Base-by-base conservation (phyloP, 345 rosid species). In the Microcos paniculata region DNA sequence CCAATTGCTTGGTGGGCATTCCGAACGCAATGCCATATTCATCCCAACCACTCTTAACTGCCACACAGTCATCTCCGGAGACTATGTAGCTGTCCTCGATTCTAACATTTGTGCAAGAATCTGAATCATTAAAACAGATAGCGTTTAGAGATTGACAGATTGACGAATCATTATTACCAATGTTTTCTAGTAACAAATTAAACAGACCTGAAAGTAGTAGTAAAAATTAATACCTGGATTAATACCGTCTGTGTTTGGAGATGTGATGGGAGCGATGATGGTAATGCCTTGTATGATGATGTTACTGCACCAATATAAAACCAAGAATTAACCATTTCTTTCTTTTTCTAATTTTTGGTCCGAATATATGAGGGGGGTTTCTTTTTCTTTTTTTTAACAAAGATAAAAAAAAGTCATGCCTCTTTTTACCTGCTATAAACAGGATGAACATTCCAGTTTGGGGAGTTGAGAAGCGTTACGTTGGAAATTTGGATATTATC, bases 201-300 rank as follows among this genome's bases (percentile, higher is more conserved):
- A 9, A 0, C 26, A 1, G 40, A 16, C 24, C 48, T 46, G 24
- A 68, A 48, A 46, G 3, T 1, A 21, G n/a, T n/a, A n/a, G n/a
- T n/a, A 43, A 42, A 40, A 63, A 10, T 6, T 42, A 3, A 8
- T 48, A 78, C 98, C 98, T 80, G 98, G 99, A 72, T 92, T 90
- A 82, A 95, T 92, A 4, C 98, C 98, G 52, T 95, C 98, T 9
- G 99, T 95, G 82, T 95, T 95, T 0, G 99, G 98, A 62, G 98
- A 95, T 45, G 79, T 88, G 43, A 92, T 65, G 1, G 98, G 99
- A 38, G 99, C 99, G 1, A 92, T 83, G 78, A 93, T 95, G 21
- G 98, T 93, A 7, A 91, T 82, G 16, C 93, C 92, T 87, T 93
- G 95, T 51, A 95, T 81, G 33, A 91, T 66, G 73, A 92, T 87